Evolutionary conservation across 352 stramenopile species (phyloP), one percentile per base, ranked within the genome.

Genomic region (Phytophthora boehmeriae): DNA sequence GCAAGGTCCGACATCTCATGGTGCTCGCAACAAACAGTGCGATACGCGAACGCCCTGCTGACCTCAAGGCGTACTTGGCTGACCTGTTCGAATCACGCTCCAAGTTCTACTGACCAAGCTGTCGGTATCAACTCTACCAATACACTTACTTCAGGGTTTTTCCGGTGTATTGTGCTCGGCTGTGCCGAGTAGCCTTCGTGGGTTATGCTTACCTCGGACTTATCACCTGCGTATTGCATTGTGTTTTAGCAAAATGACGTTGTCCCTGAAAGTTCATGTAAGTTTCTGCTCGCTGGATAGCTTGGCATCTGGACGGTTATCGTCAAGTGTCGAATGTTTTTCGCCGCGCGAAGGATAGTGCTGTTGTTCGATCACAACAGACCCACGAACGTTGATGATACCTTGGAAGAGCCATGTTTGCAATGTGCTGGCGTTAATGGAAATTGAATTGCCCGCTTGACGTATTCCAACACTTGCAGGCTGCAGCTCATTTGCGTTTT

Each of bases 1-100:
- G 82, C 44, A 90, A 92, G 57, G 75, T 93, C n/a, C 80, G 81
- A 20, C 78, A 88, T 30, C 63, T 92, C n/a, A 60, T 91, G 25
- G 68, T 83, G 1, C 56, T 90, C 10, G 78, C 74, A 11, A 89
- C 86, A 45, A 82, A 81, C 53, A 83, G 66, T 17, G 79, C 82
- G 2, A 66, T 92, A 23, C 79, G 82, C 38, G 84, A 93, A 22
- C 80, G 78, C 8, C 84, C 84, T 16, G 55, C 73, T 17, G 76
- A 93, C 47, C 43, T 76, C 1, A 50, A 58, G 39, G 48, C 59
- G 22, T 93, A 88, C 47, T 57, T 93, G 19, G 79, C 76, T 30
- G 80, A 86, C 28, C 83, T 90, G 48, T 93, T 93, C 38, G 79
- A 90, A 34, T 59, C 77, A 8, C 78, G 82, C 27, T 88, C 75